phyloP scores from a whole-genome alignment of 2,329 filamentous ascomycete species.

The Fusarium sp. region DNA sequence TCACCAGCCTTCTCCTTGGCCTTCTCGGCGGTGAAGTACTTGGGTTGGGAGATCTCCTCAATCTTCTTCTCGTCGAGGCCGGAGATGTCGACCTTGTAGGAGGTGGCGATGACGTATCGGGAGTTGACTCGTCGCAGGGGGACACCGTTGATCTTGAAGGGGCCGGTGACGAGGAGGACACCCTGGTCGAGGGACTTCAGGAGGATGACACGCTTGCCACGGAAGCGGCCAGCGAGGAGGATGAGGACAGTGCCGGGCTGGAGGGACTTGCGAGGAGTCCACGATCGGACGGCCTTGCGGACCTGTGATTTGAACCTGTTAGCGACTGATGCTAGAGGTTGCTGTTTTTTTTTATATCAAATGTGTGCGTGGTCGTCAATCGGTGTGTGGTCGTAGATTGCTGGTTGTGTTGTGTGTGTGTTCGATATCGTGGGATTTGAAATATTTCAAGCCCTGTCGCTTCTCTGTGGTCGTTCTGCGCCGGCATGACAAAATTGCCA shows the following conservation, averaged over 20 bases:
- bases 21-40: slow-evolving; percentile 99
- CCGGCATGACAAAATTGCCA: slow-evolving; percentile 19
- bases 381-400: slow-evolving; percentile 21
- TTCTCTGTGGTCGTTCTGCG: slow-evolving; percentile 14
- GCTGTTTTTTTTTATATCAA: background rate
- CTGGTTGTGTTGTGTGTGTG: slow-evolving; percentile 12
- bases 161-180: slow-evolving; percentile 98
- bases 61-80: slow-evolving; percentile 93
- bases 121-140: slow-evolving; percentile 94
- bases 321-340: slow-evolving; percentile 34
- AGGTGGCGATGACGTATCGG: slow-evolving; percentile 93
- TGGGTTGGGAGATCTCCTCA: slow-evolving; percentile 76
- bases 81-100: slow-evolving; percentile 83
- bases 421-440: slow-evolving; percentile 28
- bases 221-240: slow-evolving; percentile 99
- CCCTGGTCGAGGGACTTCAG: slow-evolving; percentile 98
- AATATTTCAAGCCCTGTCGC: slow-evolving; percentile 22
- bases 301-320: slow-evolving; percentile 67
- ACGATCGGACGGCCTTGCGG: slow-evolving; percentile 92
- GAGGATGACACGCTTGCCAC: slow-evolving; percentile 99
- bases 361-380: slow-evolving; percentile 19
- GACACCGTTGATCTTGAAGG: slow-evolving; percentile 99
- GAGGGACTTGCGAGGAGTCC: slow-evolving; percentile 88
- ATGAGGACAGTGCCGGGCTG: slow-evolving; percentile 97
- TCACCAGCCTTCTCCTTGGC: slow-evolving; percentile 93